Conservation (phyloP, 2,329 filamentous ascomycete genomes). For the Dothistroma septosporum region DNA sequence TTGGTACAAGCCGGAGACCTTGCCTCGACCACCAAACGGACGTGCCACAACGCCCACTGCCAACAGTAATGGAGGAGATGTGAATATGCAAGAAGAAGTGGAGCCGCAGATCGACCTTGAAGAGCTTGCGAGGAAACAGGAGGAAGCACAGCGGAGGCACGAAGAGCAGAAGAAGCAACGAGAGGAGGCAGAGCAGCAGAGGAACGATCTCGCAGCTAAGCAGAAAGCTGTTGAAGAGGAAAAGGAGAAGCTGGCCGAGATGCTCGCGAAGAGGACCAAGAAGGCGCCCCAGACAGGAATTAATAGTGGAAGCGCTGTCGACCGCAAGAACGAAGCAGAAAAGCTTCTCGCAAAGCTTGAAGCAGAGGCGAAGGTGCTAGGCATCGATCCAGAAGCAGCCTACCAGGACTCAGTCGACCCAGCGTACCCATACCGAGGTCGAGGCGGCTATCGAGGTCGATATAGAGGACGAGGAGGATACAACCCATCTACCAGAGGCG, state of each 20-base stretch:
- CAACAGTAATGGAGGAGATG: constrained; percentile 18
- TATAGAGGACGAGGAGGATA: constrained; percentile 39
- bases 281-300: constrained; percentile 26
- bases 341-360: constrained; percentile 69
- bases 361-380: constrained; percentile 65
- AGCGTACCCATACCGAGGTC: constrained; percentile 18
- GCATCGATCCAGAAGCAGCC: constrained; percentile 57
- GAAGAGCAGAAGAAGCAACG: constrained; percentile 62
- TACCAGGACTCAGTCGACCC: constrained; percentile 18
- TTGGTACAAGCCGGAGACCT: constrained; percentile 58
- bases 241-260: constrained; percentile 58
- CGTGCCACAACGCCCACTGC: neutral
- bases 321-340: constrained; percentile 62
- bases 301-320: constrained; percentile 30
- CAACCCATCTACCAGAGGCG: constrained; percentile 41
- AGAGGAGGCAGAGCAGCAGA: constrained; percentile 59
- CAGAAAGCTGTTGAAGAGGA: constrained; percentile 62
- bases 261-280: constrained; percentile 54
- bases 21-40: constrained; percentile 17
- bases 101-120: constrained; percentile 63
- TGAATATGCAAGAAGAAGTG: constrained; percentile 34
- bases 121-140: constrained; percentile 64
- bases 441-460: constrained; percentile 33
- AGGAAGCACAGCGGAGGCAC: constrained; percentile 65
- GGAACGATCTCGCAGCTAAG: constrained; percentile 61